Percentiles rank a stretch among this genome's conserved stretches.
phyloP scores from a whole-genome alignment of 106 monocot genomes.

The Iris macrosiphon region DNA sequence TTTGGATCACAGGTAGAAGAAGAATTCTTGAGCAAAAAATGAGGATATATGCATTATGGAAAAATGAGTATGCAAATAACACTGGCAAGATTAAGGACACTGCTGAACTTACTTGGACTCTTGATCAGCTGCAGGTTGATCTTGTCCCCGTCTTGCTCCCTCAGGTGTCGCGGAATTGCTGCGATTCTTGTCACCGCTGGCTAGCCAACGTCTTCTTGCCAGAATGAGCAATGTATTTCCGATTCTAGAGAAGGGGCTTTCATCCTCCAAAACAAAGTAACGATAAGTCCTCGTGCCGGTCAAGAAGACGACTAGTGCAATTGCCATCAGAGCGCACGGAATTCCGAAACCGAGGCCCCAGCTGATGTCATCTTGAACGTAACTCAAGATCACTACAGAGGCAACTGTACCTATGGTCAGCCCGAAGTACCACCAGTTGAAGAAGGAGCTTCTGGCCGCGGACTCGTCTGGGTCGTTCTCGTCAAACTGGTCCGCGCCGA shows the following conservation, averaged over 20 bases:
- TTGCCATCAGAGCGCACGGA: constrained; percentile 26
- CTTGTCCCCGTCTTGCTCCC: background rate
- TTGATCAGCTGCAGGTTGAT: background rate
- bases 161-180: background rate
- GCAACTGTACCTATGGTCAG: constrained; percentile 12
- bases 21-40: too few species aligned
- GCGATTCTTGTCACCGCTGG: background rate
- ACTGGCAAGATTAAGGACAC: too few species aligned
- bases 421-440: constrained; percentile 69
- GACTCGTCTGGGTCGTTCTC: constrained; percentile 27
- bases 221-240: background rate
- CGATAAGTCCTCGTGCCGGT: constrained; percentile 40
- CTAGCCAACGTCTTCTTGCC: background rate
- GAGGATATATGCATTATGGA: too few species aligned
- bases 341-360: constrained; percentile 66
- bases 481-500: constrained; percentile 71
- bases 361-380: constrained; percentile 49
- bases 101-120: constrained; percentile 8
- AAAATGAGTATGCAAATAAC: too few species aligned
- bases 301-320: constrained; percentile 38
- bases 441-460: constrained; percentile 48
- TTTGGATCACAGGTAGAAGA: too few species aligned
- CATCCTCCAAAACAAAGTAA: background rate
- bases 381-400: constrained; percentile 18
- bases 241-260: constrained; percentile 14